These are phyloP conservation scores for Rhododendron ferrugineum DNA, from an alignment of 148 eudicot species.

Conservation along the genomic window DNA sequence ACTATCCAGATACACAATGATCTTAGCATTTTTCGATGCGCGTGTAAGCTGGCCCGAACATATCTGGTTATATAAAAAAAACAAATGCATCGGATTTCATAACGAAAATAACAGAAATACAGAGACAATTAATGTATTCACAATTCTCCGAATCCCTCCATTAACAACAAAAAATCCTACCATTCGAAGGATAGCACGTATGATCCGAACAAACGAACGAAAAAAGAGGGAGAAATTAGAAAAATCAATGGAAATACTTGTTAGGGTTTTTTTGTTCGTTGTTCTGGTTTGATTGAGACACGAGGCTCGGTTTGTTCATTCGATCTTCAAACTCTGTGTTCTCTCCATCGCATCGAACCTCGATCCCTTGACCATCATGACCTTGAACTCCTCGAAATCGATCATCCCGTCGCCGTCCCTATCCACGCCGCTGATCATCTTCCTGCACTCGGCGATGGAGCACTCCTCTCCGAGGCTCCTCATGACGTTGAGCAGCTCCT, in stretches of 20 bases:
- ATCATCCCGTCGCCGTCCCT: constrained; percentile 44
- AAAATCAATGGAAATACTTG: not conserved
- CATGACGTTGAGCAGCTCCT: constrained; percentile 38
- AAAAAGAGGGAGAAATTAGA: not conserved
- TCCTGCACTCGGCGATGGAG: constrained; percentile 32
- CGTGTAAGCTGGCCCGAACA: too few relatives aligned
- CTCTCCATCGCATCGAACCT: constrained; percentile 8
- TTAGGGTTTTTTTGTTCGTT: not conserved
- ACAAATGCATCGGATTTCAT: not conserved
- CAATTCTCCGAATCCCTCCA: not conserved
- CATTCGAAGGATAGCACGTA: not conserved
- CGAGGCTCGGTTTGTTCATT: not conserved
- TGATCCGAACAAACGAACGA: not conserved
- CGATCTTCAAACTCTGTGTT: not conserved
- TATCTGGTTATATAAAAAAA: too few relatives aligned
- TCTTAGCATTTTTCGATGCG: too few relatives aligned
- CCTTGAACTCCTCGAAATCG: constrained; percentile 38
- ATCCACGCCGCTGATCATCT: constrained; percentile 50
- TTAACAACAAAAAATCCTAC: not conserved
- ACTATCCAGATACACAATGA: not conserved
- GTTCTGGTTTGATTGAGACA: not conserved
- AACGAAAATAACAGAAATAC: not conserved
- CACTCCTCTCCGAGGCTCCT: constrained; percentile 42
- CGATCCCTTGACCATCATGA: constrained; percentile 34
- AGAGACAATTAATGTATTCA: not conserved